These are phyloP conservation scores for Trichoderma pleuroti DNA, from an alignment of 2,329 filamentous ascomycete genomes.

Conservation along the genomic window DNA sequence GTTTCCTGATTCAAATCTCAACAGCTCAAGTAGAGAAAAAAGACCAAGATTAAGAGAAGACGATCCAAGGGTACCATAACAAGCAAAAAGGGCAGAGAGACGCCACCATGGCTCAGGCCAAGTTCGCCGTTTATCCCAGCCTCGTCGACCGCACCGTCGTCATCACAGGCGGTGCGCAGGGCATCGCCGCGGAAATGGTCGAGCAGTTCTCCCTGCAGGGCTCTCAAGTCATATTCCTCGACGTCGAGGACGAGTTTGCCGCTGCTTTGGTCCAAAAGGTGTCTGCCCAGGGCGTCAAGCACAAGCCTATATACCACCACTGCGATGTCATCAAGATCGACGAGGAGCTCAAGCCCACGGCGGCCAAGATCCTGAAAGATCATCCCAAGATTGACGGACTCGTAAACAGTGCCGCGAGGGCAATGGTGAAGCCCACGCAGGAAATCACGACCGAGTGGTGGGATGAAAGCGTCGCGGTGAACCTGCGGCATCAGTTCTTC, in stretches of 20 bases:
- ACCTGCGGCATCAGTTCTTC: constrained; percentile 53
- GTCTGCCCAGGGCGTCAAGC: constrained; percentile 16
- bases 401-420: constrained; percentile 73
- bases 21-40: neutral
- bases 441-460: constrained; percentile 41
- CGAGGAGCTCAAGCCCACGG: constrained; percentile 31
- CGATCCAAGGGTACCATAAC: neutral
- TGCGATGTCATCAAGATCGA: constrained; percentile 43
- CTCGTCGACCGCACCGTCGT: constrained; percentile 40
- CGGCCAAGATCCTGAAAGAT: constrained; percentile 31
- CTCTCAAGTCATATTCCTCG: constrained; percentile 44
- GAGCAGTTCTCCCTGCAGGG: constrained; percentile 44
- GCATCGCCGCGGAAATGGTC: constrained; percentile 44
- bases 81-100: neutral
- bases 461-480: constrained; percentile 42
- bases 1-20: neutral
- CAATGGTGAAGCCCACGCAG: constrained; percentile 26
- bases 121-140: constrained; percentile 40
- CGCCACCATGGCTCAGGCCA: constrained; percentile 9
- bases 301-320: constrained; percentile 36
- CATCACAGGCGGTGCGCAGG: constrained; percentile 45
- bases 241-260: constrained; percentile 24
- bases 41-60: neutral
- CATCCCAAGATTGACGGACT: constrained; percentile 63
- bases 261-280: constrained; percentile 30